Evolutionary conservation across 805 yeast genomes (phyloP), one percentile per base, ranked within the genome.

Genomic region (Debaryomyces tyrocola): DNA sequence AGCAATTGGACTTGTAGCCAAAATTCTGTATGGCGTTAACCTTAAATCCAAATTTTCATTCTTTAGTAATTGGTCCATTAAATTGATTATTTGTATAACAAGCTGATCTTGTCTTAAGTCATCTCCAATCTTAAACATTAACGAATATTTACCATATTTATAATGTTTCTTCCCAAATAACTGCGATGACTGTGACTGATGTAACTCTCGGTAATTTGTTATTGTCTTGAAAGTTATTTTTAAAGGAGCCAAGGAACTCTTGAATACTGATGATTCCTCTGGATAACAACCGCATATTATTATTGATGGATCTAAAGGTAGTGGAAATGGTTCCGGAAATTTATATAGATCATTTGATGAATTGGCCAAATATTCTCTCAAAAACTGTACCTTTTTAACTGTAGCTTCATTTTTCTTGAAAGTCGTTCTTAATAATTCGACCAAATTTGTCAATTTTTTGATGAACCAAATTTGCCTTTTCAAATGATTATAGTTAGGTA

Each of bases 81-180:
- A 70, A 46, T 85, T 79, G 47, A 94, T 88, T 50, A 94, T 89
- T 64, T 94, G 99, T 41, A 90, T 87, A n/a, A 94, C 96, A 52
- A 94, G 77, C 64, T 94, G 99, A 70, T 94, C 99, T 64, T 94
- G 99, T 49, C 98, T 75, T 42, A 94, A 73, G 62, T 94, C 99
- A 52, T 87, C 99, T 11, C 99, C 99, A 42, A 87, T 87, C 64
- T 94, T 94, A 69, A 90, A 92, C 86, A 94, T 92, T 33, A 94
- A 69, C 5, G 95, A 83, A 63, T 90, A 94, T 44, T 67, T 71
- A 3, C 75, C 75, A 44, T 70, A 59, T 42, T 63, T 63, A 38
- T 55, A 55, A 33, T 53, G 52, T 44, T 58, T 62, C 36, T 62
- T 62, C 1, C 72, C 72, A 51, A 70, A 70, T 1, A 69, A 59